Conservation (phyloP, 495 filamentous ascomycete species). For the Xylaria grammica region DNA sequence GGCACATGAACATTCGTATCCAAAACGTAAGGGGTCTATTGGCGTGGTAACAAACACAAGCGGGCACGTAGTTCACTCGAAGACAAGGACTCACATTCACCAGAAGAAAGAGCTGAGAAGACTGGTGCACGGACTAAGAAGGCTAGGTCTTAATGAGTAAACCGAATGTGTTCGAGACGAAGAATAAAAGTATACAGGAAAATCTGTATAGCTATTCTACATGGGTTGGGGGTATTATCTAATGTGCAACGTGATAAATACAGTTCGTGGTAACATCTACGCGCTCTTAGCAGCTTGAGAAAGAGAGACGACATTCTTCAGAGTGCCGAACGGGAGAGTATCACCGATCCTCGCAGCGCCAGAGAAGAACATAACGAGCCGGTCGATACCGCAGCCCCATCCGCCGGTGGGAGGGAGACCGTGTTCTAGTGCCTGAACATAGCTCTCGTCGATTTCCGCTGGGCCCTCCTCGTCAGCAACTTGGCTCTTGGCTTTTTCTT, state of each 20-base stretch:
- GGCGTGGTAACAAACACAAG: no score
- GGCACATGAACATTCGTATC: no score
- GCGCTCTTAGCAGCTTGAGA: slow-evolving; percentile 27
- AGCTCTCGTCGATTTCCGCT: slow-evolving; percentile 74
- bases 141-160: no score
- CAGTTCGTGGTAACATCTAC: neutral
- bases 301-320: slow-evolving; percentile 68
- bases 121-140: no score
- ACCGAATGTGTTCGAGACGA: no score
- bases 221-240: slow-evolving; percentile 24
- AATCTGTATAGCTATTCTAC: neutral
- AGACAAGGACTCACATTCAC: no score
- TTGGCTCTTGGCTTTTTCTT: slow-evolving; percentile 38
- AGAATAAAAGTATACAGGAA: no score
- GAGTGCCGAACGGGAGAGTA: slow-evolving; percentile 82
- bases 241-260: slow-evolving; percentile 9
- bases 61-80: no score
- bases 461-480: slow-evolving; percentile 25
- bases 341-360: slow-evolving; percentile 78
- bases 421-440: slow-evolving; percentile 81
- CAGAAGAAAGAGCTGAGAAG: no score
- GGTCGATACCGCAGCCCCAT: slow-evolving; percentile 93
- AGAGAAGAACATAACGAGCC: slow-evolving; percentile 85
- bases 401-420: slow-evolving; percentile 92
- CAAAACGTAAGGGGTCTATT: no score